Conservation (phyloP, 345 rosid species). For the Camelina neglecta region DNA sequence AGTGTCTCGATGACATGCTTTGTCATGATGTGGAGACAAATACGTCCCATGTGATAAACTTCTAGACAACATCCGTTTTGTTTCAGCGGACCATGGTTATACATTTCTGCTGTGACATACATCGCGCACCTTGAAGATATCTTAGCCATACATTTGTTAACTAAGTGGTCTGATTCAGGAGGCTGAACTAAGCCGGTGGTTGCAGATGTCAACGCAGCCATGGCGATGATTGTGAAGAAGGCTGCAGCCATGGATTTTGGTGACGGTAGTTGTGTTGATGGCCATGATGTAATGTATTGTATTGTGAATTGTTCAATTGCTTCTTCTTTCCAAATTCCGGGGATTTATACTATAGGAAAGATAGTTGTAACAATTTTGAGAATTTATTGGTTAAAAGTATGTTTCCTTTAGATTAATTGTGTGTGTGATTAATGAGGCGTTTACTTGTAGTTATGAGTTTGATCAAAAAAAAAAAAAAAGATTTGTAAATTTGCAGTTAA, state of each 20-base stretch:
- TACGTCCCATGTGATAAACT: conserved; percentile 32
- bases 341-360: neutral
- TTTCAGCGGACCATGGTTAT: conserved; percentile 33
- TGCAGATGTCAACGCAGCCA: conserved; percentile 21
- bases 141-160: conserved; percentile 29
- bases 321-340: neutral
- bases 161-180: conserved; percentile 17
- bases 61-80: conserved; percentile 35
- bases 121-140: conserved; percentile 41
- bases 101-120: conserved; percentile 32
- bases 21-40: conserved; percentile 32
- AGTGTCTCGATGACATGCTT: conserved; percentile 4
- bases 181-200: conserved; percentile 22
- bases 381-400: neutral
- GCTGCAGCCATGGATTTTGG: conserved; percentile 18
- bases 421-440: conserved; percentile 1
- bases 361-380: neutral
- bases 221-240: neutral
- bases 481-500: neutral
- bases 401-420: neutral
- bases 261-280: neutral
- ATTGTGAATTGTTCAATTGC: neutral
- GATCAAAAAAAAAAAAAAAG: too few relatives aligned
- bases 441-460: conserved; percentile 18
- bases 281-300: conserved; percentile 7